Base-by-base conservation (phyloP, 2,329 filamentous ascomycete species). In the Aureobasidium sp. region DNA sequence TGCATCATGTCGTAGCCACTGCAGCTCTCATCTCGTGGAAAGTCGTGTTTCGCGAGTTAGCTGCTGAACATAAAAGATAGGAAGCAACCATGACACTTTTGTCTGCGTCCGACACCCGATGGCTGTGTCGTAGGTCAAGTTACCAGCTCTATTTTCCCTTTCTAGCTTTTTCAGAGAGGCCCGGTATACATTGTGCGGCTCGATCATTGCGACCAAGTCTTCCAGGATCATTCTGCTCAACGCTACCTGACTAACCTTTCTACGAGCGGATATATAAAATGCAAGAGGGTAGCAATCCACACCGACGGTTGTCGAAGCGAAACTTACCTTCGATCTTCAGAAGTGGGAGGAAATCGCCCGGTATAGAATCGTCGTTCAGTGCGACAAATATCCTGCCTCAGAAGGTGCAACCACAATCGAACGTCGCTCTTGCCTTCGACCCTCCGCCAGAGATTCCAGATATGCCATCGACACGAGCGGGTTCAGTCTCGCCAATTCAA, bases 301-400 rank as follows among this genome's bases (percentile, higher is more conserved):
- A 15, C 8, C 44, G 41, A 44, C 50, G 57, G 36, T 29, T 43
- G 20, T 59, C 50, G 15, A 62, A 60, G 39, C 48, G 51, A 51
- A 24, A 59, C 39, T 13, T 37, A 1, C 47, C 57, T 10, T 55
- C 47, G 4, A 56, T 64, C 8, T 43, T 60, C 50, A 56, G 59
- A 20, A 47, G 55, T 10, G 43, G 44, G 34, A 41, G 41, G 39
- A 52, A 51, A 13, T 61, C 57, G 2, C 47, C 57, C 2, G 55
- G 55, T 1, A 37, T 52, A 0, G 46, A 61, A 29, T 65, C 63
- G 3, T 61, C 56, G 12, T 65, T 65, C 53, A 65, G 63, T 27
- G 61, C 57, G 7, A 59, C 63, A n/a, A 59, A 63, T 10, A 61
- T 65, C 4, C 13, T 65, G 20, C 63, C 63, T 2, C 29, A 32